Evolutionary conservation across 2,329 filamentous ascomycete genomes (phyloP), one percentile per base, ranked within the genome.

Genomic region (Apiospora pterosperma): DNA sequence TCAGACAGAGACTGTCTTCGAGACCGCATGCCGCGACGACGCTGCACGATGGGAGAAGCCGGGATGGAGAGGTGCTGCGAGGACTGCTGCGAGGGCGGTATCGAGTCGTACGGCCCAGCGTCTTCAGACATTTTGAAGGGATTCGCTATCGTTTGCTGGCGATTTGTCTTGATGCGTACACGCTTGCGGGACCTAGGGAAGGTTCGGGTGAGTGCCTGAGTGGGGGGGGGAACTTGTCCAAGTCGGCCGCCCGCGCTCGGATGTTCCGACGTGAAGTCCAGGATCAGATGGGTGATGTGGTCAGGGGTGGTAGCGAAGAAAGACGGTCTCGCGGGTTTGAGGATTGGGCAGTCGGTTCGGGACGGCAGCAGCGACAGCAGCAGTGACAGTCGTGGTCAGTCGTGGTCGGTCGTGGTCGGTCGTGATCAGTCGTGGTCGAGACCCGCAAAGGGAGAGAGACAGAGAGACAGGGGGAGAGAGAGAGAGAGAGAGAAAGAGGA

Each of bases 51-150:
- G 21, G 60, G 60, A 10, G 60, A 62, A 36, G 39, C 38, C 10
- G 60, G 60, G 8, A 48, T 8, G 8, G 60, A 48, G 16, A 62
- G 39, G 19, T 44, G 60, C 39, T 62, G 60, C 4, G 60, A 62
- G 1, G 38, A 44, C 21, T 41, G 39, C 39, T 62, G 60, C 8
- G 60, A 48, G n/a, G 60, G 60, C 38, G 28, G 60, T 5, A 48
- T 19, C 25, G 60, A 62, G 60, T 62, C 60, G 60, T 62, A 62
- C 39, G 60, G 60, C 38, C 60, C 60, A 62, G 23, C 39, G 31
- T 62, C 59, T 31, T 61, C 60, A 28, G 60, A 10, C 39, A 60
- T 60, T 8, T 60, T 60, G 23, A 21, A 41, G 16, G 38, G 25
- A 16, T 34, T 28, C n/a, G 28, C 19, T 34, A n/a, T 34, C 28